phyloP scores from a whole-genome alignment of 106 monocot species.

The Agapanthus africanus region DNA sequence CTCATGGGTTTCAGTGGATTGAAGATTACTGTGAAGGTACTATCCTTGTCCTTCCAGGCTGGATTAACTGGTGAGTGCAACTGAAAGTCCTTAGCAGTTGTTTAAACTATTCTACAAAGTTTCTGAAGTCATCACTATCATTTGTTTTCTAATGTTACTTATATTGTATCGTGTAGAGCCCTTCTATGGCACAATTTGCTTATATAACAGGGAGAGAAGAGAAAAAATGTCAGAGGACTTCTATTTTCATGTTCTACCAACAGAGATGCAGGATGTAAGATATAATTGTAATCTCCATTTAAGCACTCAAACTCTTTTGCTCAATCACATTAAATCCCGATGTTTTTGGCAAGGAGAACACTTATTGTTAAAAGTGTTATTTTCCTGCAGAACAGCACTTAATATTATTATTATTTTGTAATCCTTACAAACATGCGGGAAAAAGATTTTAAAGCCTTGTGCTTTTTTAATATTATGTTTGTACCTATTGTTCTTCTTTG shows the following conservation, averaged over 20 bases:
- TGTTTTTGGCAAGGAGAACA: background rate
- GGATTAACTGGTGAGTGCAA: constrained; percentile 63
- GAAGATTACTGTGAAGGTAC: constrained; percentile 86
- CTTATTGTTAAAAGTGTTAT: no score
- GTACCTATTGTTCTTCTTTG: constrained; percentile 1
- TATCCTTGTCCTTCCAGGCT: constrained; percentile 90
- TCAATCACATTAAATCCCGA: background rate
- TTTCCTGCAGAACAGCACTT: no score
- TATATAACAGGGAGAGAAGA: constrained; percentile 92
- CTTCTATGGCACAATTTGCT: constrained; percentile 93
- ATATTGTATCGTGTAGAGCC: constrained; percentile 51
- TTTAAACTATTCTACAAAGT: background rate
- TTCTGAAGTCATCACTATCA: background rate
- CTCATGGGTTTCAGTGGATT: constrained; percentile 47
- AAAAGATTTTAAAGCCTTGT: background rate
- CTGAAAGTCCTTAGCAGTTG: background rate
- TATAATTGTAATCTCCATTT: no score
- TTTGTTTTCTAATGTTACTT: background rate
- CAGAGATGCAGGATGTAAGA: constrained; percentile 70
- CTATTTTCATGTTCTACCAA: constrained; percentile 73
- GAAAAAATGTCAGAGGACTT: constrained; percentile 97
- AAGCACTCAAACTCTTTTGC: background rate
- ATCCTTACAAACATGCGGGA: background rate
- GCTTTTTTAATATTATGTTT: constrained; percentile 1
- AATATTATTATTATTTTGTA: background rate